phyloP scores from a whole-genome alignment of 768 basidiomycete species.

The Mycena indigotica region DNA sequence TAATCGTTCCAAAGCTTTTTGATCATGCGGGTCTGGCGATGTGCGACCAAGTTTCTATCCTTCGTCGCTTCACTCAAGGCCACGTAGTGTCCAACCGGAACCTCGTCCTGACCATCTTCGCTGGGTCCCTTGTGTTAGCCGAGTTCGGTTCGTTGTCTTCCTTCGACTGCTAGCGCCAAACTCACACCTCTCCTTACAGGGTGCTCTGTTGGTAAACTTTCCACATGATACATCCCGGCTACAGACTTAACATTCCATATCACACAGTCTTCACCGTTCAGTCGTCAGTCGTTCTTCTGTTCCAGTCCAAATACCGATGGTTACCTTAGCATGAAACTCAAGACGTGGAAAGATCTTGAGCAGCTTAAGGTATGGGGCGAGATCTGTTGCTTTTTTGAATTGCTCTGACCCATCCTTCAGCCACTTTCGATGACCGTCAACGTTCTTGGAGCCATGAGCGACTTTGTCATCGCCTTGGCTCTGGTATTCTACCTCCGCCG shows the following conservation, averaged over 20 bases:
- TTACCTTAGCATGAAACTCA: slow-evolving; percentile 40
- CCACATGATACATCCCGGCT: background rate
- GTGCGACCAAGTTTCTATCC: too few relatives aligned
- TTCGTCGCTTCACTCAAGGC: slow-evolving; percentile 2
- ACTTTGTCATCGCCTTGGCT: slow-evolving; percentile 51
- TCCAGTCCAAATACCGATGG: too few relatives aligned
- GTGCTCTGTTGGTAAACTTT: slow-evolving; percentile 44
- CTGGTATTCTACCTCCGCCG: slow-evolving; percentile 52
- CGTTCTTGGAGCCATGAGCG: slow-evolving; percentile 50
- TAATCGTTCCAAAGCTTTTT: slow-evolving; percentile 36
- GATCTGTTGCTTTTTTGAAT: slow-evolving; percentile 7
- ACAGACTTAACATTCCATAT: slow-evolving; percentile 5
- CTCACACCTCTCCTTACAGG: slow-evolving; percentile 32
- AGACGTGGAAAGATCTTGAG: slow-evolving; percentile 46
- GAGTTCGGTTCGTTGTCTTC: slow-evolving; percentile 45
- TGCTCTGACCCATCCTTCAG: slow-evolving; percentile 42
- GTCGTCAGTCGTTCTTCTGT: slow-evolving; percentile 38
- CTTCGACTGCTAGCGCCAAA: slow-evolving; percentile 3
- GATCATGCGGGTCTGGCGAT: slow-evolving; percentile 45
- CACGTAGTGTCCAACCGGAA: slow-evolving; percentile 52
- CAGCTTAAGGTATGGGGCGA: slow-evolving; percentile 42
- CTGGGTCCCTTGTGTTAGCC: slow-evolving; percentile 45
- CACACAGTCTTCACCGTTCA: slow-evolving; percentile 46
- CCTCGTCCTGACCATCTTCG: slow-evolving; percentile 40
- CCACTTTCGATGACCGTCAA: slow-evolving; percentile 52